phyloP scores from a whole-genome alignment of 257 asterid genomes.

The Cinchona pubescens region DNA sequence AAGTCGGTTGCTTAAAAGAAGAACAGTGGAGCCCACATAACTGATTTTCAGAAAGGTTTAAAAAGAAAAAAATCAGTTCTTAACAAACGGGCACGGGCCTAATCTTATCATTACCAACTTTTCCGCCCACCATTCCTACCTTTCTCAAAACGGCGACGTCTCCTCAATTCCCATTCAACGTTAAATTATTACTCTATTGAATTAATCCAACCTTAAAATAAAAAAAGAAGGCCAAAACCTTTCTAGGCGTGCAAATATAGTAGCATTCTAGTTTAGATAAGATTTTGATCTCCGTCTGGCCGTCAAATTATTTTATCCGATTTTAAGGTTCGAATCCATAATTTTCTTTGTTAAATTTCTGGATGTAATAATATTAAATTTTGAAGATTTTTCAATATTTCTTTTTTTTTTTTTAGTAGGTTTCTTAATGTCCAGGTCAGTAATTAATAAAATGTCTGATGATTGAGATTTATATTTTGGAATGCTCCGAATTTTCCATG shows the following conservation, averaged over 20 bases:
- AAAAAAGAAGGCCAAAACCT: too few relatives aligned
- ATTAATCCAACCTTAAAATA: neutral
- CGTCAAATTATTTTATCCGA: neutral
- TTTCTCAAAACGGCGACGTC: conserved; percentile 8
- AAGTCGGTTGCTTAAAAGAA: neutral
- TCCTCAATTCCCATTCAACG: neutral
- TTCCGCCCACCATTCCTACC: conserved; percentile 6
- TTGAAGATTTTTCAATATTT: neutral
- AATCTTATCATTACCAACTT: neutral
- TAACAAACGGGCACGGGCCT: too few relatives aligned
- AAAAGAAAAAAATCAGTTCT: too few relatives aligned
- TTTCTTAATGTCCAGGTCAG: neutral
- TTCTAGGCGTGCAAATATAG: neutral
- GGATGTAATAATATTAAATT: neutral
- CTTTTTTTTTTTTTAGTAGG: neutral
- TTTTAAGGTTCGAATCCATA: conserved; percentile 12
- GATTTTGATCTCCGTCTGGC: neutral
- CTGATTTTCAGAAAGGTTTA: conserved; percentile 8
- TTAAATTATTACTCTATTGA: neutral
- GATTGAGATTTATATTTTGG: neutral
- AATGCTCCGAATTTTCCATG: neutral
- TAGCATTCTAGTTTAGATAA: too few relatives aligned
- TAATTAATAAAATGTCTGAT: neutral
- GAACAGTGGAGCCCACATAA: conserved; percentile 8
- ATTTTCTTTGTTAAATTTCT: neutral